Evolutionary conservation across 2,329 filamentous ascomycete genomes (phyloP), one percentile per base, ranked within the genome.

Genomic region (Ophiostoma novo-ulmi): DNA sequence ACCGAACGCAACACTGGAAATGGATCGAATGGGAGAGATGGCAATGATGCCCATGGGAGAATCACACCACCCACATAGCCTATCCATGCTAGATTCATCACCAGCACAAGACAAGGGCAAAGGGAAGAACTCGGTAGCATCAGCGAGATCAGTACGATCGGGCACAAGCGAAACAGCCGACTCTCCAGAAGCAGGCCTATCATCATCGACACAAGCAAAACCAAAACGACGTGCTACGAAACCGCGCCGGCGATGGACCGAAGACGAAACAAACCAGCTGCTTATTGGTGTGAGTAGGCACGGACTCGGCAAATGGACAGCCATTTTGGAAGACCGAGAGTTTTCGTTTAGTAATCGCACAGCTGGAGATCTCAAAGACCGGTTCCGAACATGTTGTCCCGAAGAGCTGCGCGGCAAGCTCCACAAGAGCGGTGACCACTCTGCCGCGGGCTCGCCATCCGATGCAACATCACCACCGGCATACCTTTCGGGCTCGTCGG

Each of bases 311-410:
- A 87, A 86, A 74, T 90, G 88, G 88, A 88, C 86, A 10, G 85
- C 82, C 70, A 90, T 90, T 41, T 78, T 89, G 35, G 86, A 88
- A 68, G 88, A 90, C 72, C 78, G 83, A 0, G 83, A 83, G 61
- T 90, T 88, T 75, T 81, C 78, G 13, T 90, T 90, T 79, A 87
- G 88, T 74, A 83, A 82, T 20, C 84, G 88, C 71, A 86, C 85
- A 1, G 86, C 87, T 4, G 86, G 86, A 10, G 88, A 90, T 75
- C 77, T 90, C 68, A 90, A 90, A 76, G 88, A 90, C 76, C 82
- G 88, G 14, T 90, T 89, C 75, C 83, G 88, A 68, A 90, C 88
- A 3, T 89, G 87, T 76, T 89, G 87, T 73, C 88, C 88, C 0
- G 83, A 84, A 44, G 88, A 89, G 76, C 80, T 89, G 52, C 83